Evolutionary conservation across 306 rosid genomes (phyloP).

Genomic region (Acacia crassicarpa): DNA sequence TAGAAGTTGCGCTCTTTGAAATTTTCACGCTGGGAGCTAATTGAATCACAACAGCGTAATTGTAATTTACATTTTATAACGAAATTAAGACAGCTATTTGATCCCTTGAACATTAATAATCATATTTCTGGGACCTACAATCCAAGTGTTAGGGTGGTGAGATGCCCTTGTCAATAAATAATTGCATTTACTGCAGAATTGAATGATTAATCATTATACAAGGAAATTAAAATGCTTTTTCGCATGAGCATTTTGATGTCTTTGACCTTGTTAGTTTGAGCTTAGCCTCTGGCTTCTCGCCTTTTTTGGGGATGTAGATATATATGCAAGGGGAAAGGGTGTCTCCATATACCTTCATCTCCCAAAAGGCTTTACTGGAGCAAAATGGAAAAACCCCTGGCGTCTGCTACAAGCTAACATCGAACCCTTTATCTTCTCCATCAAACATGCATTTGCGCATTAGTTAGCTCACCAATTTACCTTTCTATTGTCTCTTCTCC

Average conservation of each 20-base stretch:
- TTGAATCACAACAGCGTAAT: neutral
- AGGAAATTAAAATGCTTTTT: neutral
- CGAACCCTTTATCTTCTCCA: neutral
- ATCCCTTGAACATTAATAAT: neutral
- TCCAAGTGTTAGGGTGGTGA: neutral
- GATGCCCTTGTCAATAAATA: conserved; percentile 26
- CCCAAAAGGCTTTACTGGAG: no score
- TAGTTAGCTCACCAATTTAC: neutral
- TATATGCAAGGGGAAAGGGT: no score
- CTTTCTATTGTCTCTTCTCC: neutral
- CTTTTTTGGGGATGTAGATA: neutral
- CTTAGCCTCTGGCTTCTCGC: conserved; percentile 33
- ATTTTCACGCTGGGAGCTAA: neutral
- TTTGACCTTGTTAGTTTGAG: conserved; percentile 31
- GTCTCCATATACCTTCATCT: no score
- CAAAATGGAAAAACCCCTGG: no score
- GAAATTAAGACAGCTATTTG: neutral
- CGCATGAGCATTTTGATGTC: neutral
- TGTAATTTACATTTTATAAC: neutral
- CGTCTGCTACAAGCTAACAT: neutral
- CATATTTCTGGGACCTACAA: neutral
- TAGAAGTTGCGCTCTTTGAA: neutral
- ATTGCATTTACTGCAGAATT: conserved; percentile 5
- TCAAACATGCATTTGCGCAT: neutral
- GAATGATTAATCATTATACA: neutral